phyloP scores from a whole-genome alignment of 805 yeast genomes.

The Hanseniaspora hatyaiensis region DNA sequence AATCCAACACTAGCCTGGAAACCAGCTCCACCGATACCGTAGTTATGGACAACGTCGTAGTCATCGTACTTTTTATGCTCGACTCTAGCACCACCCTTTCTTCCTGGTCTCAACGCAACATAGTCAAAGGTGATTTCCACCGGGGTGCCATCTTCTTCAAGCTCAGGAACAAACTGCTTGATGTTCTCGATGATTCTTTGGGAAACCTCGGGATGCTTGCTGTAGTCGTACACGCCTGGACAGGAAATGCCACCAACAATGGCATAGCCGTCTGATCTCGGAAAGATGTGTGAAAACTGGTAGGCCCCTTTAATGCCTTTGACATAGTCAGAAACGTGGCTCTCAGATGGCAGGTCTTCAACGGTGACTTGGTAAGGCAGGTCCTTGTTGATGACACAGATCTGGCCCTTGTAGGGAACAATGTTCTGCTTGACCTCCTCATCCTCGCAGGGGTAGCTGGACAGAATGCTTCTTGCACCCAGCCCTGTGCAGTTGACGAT shows the following conservation, averaged over 20 bases:
- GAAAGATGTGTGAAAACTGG: slow-evolving; percentile 50
- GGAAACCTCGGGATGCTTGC: slow-evolving; percentile 36
- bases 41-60: slow-evolving; percentile 42
- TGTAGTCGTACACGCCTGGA: slow-evolving; percentile 27
- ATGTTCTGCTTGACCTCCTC: slow-evolving; percentile 29
- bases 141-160: slow-evolving; percentile 16
- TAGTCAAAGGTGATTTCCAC: slow-evolving; percentile 21
- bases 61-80: slow-evolving; percentile 30
- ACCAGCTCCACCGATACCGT: slow-evolving; percentile 69
- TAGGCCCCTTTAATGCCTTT: neutral
- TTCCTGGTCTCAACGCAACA: slow-evolving; percentile 52
- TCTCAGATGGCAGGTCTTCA: slow-evolving; percentile 21
- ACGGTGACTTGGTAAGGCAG: slow-evolving; percentile 30
- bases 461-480: slow-evolving; percentile 29
- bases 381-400: slow-evolving; percentile 40
- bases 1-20: slow-evolving; percentile 63
- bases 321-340: slow-evolving; percentile 14
- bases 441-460: slow-evolving; percentile 35
- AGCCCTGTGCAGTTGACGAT: slow-evolving; percentile 53
- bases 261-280: slow-evolving; percentile 64
- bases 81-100: slow-evolving; percentile 48
- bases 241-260: slow-evolving; percentile 47
- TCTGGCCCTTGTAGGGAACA: slow-evolving; percentile 52
- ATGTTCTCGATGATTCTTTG: slow-evolving; percentile 40
- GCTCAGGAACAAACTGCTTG: slow-evolving; percentile 24